These are phyloP conservation scores for Dendrocalamus latiflorus DNA, from an alignment of 202 grass and related monocot genomes.

Conservation along the genomic window DNA sequence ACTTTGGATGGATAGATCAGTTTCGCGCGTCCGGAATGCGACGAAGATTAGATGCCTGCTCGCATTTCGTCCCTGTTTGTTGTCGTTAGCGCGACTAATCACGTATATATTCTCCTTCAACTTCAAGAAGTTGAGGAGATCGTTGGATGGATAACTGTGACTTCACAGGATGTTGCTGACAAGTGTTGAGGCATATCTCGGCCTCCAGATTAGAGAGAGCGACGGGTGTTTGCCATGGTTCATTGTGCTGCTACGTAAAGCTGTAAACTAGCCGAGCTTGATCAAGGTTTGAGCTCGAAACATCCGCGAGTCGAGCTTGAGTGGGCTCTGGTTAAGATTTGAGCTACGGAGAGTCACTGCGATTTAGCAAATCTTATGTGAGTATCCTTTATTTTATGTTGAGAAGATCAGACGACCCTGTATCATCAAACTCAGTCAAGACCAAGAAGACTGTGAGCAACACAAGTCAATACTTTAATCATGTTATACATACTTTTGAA, in stretches of 20 bases:
- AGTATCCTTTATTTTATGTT: no score
- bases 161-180: not conserved
- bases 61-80: not conserved
- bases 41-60: not conserved
- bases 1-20: conserved; percentile 22
- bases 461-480: no score
- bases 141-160: not conserved
- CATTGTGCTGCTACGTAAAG: not conserved
- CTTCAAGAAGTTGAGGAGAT: not conserved
- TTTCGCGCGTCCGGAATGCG: not conserved
- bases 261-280: no score
- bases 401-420: no score
- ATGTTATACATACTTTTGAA: no score
- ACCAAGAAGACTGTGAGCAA: no score
- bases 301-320: no score
- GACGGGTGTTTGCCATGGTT: not conserved
- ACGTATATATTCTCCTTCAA: not conserved
- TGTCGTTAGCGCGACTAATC: conserved; percentile 5
- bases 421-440: no score
- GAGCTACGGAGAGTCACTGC: no score
- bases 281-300: no score
- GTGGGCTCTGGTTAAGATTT: no score
- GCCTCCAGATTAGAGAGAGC: not conserved
- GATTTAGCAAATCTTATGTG: no score
- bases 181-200: not conserved